Conservation (phyloP, 139 green algal genomes). For the Gonium pectorale region DNA sequence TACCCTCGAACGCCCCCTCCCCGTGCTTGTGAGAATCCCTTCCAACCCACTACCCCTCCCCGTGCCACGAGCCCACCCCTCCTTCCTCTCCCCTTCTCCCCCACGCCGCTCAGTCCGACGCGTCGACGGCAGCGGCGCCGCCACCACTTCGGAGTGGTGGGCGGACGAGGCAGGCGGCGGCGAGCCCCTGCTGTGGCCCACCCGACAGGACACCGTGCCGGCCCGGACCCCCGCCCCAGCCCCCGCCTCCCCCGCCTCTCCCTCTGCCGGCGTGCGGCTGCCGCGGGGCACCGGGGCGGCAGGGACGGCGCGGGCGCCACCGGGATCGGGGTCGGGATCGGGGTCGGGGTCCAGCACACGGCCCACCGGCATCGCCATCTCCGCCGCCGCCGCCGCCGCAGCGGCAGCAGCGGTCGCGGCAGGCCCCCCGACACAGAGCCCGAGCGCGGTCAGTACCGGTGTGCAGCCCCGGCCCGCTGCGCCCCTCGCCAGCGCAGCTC, state of each 20-base stretch:
- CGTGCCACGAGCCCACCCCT: too few relatives aligned
- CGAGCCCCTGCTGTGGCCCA: slow-evolving; percentile 28
- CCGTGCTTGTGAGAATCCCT: too few relatives aligned
- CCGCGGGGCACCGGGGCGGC: too few relatives aligned
- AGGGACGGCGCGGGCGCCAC: too few relatives aligned
- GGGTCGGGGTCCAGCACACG: too few relatives aligned
- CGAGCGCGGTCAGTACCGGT: neutral
- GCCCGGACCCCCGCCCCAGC: neutral
- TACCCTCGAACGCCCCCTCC: too few relatives aligned
- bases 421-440: neutral
- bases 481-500: too few relatives aligned
- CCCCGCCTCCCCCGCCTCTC: neutral
- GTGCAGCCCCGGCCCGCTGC: too few relatives aligned
- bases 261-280: too few relatives aligned
- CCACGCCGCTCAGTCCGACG: neutral
- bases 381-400: neutral
- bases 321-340: too few relatives aligned
- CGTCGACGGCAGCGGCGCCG: neutral
- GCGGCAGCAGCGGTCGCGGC: slow-evolving; percentile 1
- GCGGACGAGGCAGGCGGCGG: neutral
- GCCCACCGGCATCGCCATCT: too few relatives aligned
- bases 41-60: too few relatives aligned
- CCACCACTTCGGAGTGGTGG: slow-evolving; percentile 10
- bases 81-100: neutral
- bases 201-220: neutral